These are phyloP conservation scores for Emericellopsis atlantica DNA, from an alignment of 2,329 filamentous ascomycete species.

Conservation along the genomic window DNA sequence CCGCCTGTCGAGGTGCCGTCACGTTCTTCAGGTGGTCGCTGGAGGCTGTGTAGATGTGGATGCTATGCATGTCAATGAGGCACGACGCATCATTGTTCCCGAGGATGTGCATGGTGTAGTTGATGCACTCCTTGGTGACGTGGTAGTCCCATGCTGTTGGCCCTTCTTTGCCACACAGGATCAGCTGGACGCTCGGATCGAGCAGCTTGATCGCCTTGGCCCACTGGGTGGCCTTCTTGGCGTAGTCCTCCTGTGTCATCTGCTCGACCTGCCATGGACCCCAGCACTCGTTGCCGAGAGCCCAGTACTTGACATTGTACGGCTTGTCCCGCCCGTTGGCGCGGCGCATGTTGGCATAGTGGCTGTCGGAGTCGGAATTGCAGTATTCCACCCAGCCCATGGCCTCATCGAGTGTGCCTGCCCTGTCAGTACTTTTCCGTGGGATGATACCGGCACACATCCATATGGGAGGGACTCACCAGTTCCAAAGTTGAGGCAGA, in stretches of 20 bases:
- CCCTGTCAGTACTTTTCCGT: conserved; percentile 16
- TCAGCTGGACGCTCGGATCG: conserved; percentile 55
- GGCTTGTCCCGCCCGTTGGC: conserved; percentile 65
- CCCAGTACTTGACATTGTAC: conserved; percentile 73
- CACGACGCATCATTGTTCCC: conserved; percentile 13
- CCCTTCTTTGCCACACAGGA: conserved; percentile 64
- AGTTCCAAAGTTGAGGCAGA: conserved; percentile 72
- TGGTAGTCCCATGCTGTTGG: conserved; percentile 60
- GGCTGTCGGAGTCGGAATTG: conserved; percentile 63
- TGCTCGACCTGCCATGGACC: conserved; percentile 56
- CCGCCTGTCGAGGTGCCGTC: conserved; percentile 51
- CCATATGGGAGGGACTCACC: conserved; percentile 23
- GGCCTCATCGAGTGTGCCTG: conserved; percentile 11
- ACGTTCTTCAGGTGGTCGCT: conserved; percentile 32
- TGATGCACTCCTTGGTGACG: conserved; percentile 56
- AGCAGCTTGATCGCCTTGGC: conserved; percentile 60
- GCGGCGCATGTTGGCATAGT: conserved; percentile 71
- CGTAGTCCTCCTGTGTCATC: conserved; percentile 58
- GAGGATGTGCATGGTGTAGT: conserved; percentile 18
- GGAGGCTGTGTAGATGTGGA: conserved; percentile 64
- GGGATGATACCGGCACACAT: conserved; percentile 1
- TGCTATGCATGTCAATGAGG: conserved; percentile 69
- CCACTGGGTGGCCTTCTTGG: conserved; percentile 57
- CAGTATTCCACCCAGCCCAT: conserved; percentile 71
- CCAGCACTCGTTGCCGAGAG: conserved; percentile 65